Evolutionary conservation across 495 filamentous ascomycete genomes (phyloP).

Genomic region (Chaetomium tenue): DNA sequence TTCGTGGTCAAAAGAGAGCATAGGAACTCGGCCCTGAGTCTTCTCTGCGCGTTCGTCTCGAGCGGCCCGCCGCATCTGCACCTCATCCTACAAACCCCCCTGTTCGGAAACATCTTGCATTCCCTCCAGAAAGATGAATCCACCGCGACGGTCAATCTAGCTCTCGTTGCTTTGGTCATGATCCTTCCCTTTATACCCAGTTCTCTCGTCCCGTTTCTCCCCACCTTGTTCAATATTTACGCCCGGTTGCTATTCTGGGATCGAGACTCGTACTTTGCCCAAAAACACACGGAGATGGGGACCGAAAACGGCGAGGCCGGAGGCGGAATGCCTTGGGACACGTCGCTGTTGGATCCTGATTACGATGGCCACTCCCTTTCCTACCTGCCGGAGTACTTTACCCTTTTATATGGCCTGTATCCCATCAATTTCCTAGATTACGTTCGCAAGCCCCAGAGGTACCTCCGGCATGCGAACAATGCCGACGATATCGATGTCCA

Average conservation of each 20-base stretch:
- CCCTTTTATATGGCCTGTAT: slow-evolving; percentile 73
- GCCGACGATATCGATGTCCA: slow-evolving; percentile 69
- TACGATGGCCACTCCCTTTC: slow-evolving; percentile 61
- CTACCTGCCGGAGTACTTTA: slow-evolving; percentile 72
- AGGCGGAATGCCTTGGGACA: slow-evolving; percentile 54
- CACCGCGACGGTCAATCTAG: slow-evolving; percentile 63
- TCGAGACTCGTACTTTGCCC: slow-evolving; percentile 40
- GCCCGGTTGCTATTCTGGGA: slow-evolving; percentile 74
- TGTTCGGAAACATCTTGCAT: slow-evolving; percentile 64
- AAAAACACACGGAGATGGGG: slow-evolving; percentile 36
- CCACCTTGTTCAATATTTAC: slow-evolving; percentile 72
- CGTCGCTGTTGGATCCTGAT: slow-evolving; percentile 54
- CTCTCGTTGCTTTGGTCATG: slow-evolving; percentile 68
- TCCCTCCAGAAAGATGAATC: slow-evolving; percentile 71
- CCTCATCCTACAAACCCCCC: slow-evolving; percentile 61
- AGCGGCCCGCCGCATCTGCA: slow-evolving; percentile 70
- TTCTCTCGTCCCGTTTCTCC: slow-evolving; percentile 59
- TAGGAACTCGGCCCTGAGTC: slow-evolving; percentile 55
- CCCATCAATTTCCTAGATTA: slow-evolving; percentile 77
- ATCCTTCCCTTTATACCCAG: slow-evolving; percentile 71
- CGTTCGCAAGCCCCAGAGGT: slow-evolving; percentile 70
- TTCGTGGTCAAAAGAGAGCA: slow-evolving; percentile 59
- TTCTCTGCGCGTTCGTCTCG: slow-evolving; percentile 64
- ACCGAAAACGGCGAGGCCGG: slow-evolving; percentile 32
- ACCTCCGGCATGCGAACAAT: slow-evolving; percentile 61